phyloP scores from a whole-genome alignment of 176 grass and related monocot genomes.

The Rhipidocladum racemiflorum region DNA sequence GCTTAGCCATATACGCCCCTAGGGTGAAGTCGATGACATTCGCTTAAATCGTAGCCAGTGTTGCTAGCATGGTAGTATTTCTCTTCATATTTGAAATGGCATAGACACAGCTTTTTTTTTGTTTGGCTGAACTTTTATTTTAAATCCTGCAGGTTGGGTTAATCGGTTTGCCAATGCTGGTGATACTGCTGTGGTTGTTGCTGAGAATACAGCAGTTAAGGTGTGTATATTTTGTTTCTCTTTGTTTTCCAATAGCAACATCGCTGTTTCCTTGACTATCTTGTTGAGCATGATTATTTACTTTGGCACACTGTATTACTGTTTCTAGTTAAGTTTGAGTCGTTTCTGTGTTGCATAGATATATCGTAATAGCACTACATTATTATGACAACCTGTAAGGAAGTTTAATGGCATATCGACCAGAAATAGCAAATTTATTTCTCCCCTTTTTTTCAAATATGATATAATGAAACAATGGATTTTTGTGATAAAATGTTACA shows the following conservation, averaged over 20 bases:
- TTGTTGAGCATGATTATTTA: background rate
- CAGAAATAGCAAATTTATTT: background rate
- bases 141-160: conserved; percentile 71
- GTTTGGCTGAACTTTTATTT: conserved; percentile 11
- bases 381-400: background rate
- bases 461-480: background rate
- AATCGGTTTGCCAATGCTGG: conserved; percentile 97
- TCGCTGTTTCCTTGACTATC: background rate
- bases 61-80: background rate
- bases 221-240: conserved; percentile 35
- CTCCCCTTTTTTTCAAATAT: background rate
- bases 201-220: conserved; percentile 81
- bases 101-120: background rate
- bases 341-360: background rate
- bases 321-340: background rate
- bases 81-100: conserved; percentile 14
- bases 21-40: background rate
- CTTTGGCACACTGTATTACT: background rate
- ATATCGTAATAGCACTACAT: background rate
- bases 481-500: background rate
- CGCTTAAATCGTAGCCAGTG: background rate
- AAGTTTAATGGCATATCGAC: background rate
- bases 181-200: conserved; percentile 85
- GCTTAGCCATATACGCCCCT: background rate
- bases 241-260: background rate